Conservation (phyloP, 1,139 yeast species). For the Kurtzmaniella quercitrusa region DNA sequence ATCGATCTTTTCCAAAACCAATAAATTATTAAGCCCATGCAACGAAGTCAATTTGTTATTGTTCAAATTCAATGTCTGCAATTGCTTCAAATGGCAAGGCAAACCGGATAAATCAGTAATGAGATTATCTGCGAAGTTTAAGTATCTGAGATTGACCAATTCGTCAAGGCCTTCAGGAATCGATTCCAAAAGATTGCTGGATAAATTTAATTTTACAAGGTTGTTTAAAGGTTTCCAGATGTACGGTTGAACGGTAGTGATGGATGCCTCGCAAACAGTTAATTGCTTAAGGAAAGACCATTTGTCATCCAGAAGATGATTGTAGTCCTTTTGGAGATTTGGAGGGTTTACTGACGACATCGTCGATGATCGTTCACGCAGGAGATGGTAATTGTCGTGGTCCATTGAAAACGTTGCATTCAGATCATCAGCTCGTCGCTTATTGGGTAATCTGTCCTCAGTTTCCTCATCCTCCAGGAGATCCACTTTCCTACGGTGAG, state of each 20-base stretch:
- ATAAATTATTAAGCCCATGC: constrained; percentile 46
- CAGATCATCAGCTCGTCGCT: constrained; percentile 17
- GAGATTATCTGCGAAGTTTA: constrained; percentile 55
- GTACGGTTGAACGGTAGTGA: constrained; percentile 39
- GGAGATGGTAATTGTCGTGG: constrained; percentile 4
- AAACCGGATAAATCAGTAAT: constrained; percentile 36
- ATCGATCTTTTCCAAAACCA: constrained; percentile 50
- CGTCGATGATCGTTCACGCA: constrained; percentile 5
- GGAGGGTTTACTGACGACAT: constrained; percentile 3
- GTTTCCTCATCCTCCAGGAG: constrained; percentile 9
- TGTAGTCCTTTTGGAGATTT: constrained; percentile 13
- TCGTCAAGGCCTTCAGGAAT: constrained; percentile 53
- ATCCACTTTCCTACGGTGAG: constrained; percentile 12
- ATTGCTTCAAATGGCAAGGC: constrained; percentile 36
- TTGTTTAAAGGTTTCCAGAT: constrained; percentile 47
- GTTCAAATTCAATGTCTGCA: constrained; percentile 51
- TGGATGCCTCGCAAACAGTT: constrained; percentile 53
- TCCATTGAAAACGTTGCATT: constrained; percentile 4
- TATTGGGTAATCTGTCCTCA: constrained; percentile 19
- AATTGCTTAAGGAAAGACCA: constrained; percentile 58
- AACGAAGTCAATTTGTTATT: constrained; percentile 46
- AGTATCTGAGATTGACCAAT: constrained; percentile 45
- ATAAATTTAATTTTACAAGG: constrained; percentile 54
- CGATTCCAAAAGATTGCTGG: constrained; percentile 46
- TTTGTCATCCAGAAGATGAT: constrained; percentile 33